Percentiles rank a stretch among this genome's conserved stretches.
Evolutionary conservation across 139 green algal species (phyloP).

Genomic region (Volvox africanus): DNA sequence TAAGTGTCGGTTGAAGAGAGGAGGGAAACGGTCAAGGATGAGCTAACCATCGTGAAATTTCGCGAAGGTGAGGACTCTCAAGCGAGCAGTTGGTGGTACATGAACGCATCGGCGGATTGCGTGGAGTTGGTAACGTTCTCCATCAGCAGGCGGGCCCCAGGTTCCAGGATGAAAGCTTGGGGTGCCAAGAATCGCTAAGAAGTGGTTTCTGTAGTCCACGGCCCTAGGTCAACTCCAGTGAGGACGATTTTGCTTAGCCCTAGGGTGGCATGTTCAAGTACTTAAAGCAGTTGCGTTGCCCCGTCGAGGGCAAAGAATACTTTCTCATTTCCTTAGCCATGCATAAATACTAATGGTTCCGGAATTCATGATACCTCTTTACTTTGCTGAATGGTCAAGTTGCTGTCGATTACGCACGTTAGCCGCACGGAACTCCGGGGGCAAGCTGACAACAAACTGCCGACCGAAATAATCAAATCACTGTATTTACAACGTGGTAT

Average conservation of each 20-base stretch:
- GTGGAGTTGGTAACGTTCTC: neutral
- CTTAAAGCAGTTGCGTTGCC: neutral
- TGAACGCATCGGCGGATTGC: neutral
- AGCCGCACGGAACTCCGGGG: no score
- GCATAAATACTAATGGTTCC: neutral
- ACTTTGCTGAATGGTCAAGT: neutral
- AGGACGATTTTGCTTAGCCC: neutral
- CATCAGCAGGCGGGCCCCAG: neutral
- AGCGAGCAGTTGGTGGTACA: neutral
- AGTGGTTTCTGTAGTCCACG: neutral
- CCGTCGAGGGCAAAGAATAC: neutral
- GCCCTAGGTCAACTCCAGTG: neutral
- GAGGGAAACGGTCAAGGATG: neutral
- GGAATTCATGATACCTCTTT: neutral
- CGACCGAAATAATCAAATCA: no score
- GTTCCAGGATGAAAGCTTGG: neutral
- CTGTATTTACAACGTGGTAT: no score
- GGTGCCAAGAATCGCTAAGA: neutral
- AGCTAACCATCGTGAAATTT: neutral
- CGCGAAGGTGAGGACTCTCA: neutral
- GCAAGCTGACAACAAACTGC: no score
- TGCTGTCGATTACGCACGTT: no score
- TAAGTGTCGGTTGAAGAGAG: neutral
- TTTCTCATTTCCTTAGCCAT: neutral
- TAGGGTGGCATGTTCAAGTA: neutral